These are phyloP conservation scores for Cyclotella kingstonii DNA, from an alignment of 108 stramenopile genomes.

Conservation along the genomic window DNA sequence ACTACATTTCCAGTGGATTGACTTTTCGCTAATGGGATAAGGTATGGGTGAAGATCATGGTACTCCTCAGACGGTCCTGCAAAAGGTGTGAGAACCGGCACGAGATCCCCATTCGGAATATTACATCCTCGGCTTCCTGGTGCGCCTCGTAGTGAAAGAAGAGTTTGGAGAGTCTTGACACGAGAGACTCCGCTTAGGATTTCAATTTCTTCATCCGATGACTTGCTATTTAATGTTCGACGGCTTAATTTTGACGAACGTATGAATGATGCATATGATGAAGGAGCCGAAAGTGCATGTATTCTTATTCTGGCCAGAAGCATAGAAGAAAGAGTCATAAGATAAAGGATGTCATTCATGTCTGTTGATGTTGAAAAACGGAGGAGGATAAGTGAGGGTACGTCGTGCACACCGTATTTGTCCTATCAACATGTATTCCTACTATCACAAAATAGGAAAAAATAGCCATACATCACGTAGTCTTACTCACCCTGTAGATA, in stretches of 20 bases:
- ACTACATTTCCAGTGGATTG: constrained; percentile 58
- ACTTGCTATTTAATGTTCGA: constrained; percentile 5
- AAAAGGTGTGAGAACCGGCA: constrained; percentile 32
- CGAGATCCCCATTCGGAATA: constrained; percentile 52
- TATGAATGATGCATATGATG: neutral
- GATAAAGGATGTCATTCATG: neutral
- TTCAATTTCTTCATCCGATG: constrained; percentile 15
- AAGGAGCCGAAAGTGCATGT: neutral
- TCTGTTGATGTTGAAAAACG: too few relatives aligned
- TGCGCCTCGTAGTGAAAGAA: constrained; percentile 68
- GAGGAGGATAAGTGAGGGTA: too few relatives aligned
- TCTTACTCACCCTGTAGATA: too few relatives aligned
- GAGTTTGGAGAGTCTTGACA: constrained; percentile 57
- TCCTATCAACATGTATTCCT: too few relatives aligned
- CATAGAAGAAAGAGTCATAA: neutral
- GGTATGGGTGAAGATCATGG: constrained; percentile 67
- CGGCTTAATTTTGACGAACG: neutral
- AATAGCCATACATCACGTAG: too few relatives aligned
- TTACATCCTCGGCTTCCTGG: constrained; percentile 68
- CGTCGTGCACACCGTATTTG: too few relatives aligned
- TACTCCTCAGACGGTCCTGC: constrained; percentile 30
- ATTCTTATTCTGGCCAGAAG: constrained; percentile 2
- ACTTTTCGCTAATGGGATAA: constrained; percentile 63
- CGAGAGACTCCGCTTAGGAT: constrained; percentile 54
- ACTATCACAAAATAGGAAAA: too few relatives aligned